Conservation (phyloP, 2,329 filamentous ascomycete genomes). For the Paraphaeosphaeria minitans region DNA sequence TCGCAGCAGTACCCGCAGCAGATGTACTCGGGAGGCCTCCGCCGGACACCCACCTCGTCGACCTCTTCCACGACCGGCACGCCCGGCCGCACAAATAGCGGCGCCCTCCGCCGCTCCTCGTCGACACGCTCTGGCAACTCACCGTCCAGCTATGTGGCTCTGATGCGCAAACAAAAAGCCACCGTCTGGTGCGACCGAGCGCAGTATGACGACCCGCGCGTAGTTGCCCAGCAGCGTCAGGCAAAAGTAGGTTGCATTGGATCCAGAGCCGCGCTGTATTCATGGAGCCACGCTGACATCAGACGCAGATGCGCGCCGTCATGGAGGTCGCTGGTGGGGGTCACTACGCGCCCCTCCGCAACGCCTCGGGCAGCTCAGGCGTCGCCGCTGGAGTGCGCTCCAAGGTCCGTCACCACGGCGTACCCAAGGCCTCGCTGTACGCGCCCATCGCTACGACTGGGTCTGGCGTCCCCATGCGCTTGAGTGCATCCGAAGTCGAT, state of each 20-base stretch:
- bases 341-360: slow-evolving; percentile 43
- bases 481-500: slow-evolving; percentile 95
- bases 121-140: slow-evolving; percentile 74
- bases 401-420: slow-evolving; percentile 88
- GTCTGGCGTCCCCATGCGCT: slow-evolving; percentile 83
- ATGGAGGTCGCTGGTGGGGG: slow-evolving; percentile 76
- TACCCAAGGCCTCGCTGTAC: slow-evolving; percentile 78
- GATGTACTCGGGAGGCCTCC: slow-evolving; percentile 42
- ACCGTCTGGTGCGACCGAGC: slow-evolving; percentile 98
- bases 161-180: slow-evolving; percentile 96
- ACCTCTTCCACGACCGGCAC: slow-evolving; percentile 65
- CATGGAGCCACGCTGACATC: background rate
- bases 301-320: slow-evolving; percentile 68
- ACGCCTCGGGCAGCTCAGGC: slow-evolving; percentile 46
- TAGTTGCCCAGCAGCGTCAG: slow-evolving; percentile 80
- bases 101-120: slow-evolving; percentile 71
- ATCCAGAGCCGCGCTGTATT: background rate
- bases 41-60: slow-evolving; percentile 71
- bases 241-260: slow-evolving; percentile 63
- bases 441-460: slow-evolving; percentile 75
- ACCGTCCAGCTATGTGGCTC: slow-evolving; percentile 83
- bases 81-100: slow-evolving; percentile 55
- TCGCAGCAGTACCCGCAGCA: slow-evolving; percentile 40
- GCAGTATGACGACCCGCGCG: slow-evolving; percentile 86
- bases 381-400: slow-evolving; percentile 65